A percentile compares a stretch with the other conserved stretches of the same genome.
phyloP scores from a whole-genome alignment of 2,329 filamentous ascomycete genomes.

The Ophiostoma sp. region DNA sequence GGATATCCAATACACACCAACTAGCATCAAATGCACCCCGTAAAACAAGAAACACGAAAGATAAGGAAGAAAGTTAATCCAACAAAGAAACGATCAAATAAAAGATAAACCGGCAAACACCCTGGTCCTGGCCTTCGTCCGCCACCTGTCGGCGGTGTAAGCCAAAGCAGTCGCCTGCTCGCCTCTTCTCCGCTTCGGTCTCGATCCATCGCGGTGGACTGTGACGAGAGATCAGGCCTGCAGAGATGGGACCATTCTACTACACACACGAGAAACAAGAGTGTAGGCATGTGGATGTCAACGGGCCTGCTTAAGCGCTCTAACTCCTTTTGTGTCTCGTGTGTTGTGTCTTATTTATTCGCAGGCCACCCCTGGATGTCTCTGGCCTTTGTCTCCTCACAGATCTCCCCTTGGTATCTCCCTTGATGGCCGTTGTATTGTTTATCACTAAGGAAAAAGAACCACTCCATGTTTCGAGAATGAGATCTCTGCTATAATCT shows the following conservation, averaged over 20 bases:
- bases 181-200: not conserved
- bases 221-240: no score
- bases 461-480: not conserved
- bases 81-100: not conserved
- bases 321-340: no score
- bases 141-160: not conserved
- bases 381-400: not conserved
- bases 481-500: no score
- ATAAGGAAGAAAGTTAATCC: not conserved
- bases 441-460: not conserved
- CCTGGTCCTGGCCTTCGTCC: not conserved
- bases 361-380: not conserved
- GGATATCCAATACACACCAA: no score
- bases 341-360: no score
- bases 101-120: not conserved
- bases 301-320: no score
- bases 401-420: not conserved
- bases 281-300: not conserved
- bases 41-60: no score
- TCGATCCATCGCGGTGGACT: not conserved
- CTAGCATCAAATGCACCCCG: no score
- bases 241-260: not conserved
- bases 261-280: not conserved
- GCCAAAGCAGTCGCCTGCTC: not conserved
- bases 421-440: not conserved